phyloP scores from a whole-genome alignment of 176 grass and related monocot genomes.

The Hsuehochloa calcarea region DNA sequence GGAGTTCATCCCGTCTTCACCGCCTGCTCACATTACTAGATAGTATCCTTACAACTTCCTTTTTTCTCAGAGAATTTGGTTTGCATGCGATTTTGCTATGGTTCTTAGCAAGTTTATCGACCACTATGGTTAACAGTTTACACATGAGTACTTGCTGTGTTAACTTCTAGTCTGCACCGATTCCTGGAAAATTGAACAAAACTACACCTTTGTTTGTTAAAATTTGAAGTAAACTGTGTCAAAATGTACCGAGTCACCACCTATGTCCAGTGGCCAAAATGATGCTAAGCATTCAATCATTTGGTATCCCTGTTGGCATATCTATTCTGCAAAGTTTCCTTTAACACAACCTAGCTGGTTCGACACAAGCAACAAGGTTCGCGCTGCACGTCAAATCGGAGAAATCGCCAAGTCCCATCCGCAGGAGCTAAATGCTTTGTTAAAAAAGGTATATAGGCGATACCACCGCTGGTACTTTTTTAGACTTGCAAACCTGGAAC shows the following conservation, averaged over 20 bases:
- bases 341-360: constrained; percentile 84
- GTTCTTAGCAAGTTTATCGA: background rate
- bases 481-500: background rate
- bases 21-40: constrained; percentile 94
- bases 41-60: constrained; percentile 60
- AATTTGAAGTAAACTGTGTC: background rate
- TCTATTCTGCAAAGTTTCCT: constrained; percentile 36
- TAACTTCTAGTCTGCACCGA: background rate
- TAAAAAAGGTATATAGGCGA: constrained; percentile 71
- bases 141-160: background rate
- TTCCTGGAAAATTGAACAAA: background rate
- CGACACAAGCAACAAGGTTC: constrained; percentile 80
- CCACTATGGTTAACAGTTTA: background rate
- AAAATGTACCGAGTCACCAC: background rate
- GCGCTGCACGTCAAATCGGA: constrained; percentile 94
- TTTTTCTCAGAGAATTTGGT: background rate
- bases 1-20: constrained; percentile 91
- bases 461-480: background rate
- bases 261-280: background rate
- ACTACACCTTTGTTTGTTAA: background rate
- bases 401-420: constrained; percentile 91
- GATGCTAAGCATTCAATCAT: background rate
- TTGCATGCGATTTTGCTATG: background rate
- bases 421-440: constrained; percentile 69
- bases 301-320: background rate